Percentiles rank a stretch among this genome's conserved stretches.
phyloP scores from a whole-genome alignment of 495 filamentous ascomycete species.

The Trichocladium antarcticum region DNA sequence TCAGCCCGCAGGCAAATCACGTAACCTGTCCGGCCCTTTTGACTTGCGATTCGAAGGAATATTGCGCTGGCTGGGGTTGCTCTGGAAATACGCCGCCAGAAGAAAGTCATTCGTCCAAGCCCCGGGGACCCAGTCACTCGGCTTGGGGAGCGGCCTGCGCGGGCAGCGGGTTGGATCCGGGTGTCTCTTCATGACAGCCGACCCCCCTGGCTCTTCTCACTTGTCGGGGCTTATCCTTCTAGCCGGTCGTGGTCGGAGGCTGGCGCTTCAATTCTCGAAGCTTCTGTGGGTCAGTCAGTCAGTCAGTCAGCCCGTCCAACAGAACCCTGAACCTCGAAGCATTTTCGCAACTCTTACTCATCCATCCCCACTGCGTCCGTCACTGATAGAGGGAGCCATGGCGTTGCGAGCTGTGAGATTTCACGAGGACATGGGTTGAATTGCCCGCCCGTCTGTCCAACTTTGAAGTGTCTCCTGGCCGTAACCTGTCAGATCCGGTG shows the following conservation, averaged over 20 bases:
- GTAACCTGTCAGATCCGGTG: too few species aligned
- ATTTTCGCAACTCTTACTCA: too few species aligned
- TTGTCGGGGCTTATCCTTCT: conserved; percentile 11
- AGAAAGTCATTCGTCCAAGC: conserved; percentile 19
- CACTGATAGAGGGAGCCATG: too few species aligned
- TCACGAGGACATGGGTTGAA: too few species aligned
- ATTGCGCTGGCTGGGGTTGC: conserved; percentile 23
- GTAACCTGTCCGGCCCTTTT: conserved; percentile 6
- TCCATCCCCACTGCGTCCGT: too few species aligned
- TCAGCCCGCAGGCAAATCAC: conserved; percentile 21
- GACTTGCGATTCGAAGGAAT: conserved; percentile 23
- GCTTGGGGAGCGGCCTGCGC: conserved; percentile 4
- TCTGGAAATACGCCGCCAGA: conserved; percentile 19
- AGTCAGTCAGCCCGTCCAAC: too few species aligned
- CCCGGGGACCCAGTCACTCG: background rate
- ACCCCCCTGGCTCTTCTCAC: background rate
- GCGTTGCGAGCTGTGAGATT: too few species aligned
- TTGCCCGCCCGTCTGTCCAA: background rate
- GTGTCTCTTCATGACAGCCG: background rate
- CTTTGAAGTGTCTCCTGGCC: background rate
- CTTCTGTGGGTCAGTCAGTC: conserved; percentile 30
- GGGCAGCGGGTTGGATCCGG: conserved; percentile 3
- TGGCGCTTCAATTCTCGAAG: conserved; percentile 31
- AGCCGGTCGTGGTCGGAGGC: conserved; percentile 3
- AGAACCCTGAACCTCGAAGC: too few species aligned